A percentile compares a stretch with the other conserved stretches of the same genome.
These are phyloP conservation scores for Yarrowia sp. DNA, from an alignment of 805 yeast genomes.

Conservation along the genomic window DNA sequence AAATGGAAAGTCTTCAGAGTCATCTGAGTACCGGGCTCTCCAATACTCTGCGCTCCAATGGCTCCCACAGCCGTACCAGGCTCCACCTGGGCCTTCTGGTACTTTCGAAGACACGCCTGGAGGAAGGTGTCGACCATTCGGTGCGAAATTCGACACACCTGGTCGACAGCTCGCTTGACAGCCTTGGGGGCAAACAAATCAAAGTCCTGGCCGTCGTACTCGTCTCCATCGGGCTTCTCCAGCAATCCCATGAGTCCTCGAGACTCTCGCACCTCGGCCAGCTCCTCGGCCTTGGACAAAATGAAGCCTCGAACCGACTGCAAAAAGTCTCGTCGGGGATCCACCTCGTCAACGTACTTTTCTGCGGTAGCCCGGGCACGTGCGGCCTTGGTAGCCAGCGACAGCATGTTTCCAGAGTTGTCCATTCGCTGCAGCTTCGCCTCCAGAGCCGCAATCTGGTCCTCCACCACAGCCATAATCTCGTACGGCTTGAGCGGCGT, in stretches of 20 bases:
- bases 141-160: slow-evolving; percentile 56
- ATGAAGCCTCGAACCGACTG: slow-evolving; percentile 68
- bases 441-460: slow-evolving; percentile 60
- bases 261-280: slow-evolving; percentile 56
- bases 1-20: slow-evolving; percentile 94
- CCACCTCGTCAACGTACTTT: slow-evolving; percentile 75
- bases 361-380: slow-evolving; percentile 39
- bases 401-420: slow-evolving; percentile 58
- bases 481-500: slow-evolving; percentile 66
- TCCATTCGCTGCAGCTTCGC: slow-evolving; percentile 61
- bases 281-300: slow-evolving; percentile 49
- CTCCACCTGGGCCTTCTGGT: slow-evolving; percentile 86
- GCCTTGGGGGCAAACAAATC: slow-evolving; percentile 34
- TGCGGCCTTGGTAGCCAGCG: slow-evolving; percentile 40
- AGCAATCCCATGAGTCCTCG: slow-evolving; percentile 49
- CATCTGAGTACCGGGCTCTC: slow-evolving; percentile 99
- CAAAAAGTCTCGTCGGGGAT: slow-evolving; percentile 84
- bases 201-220: slow-evolving; percentile 37
- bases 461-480: slow-evolving; percentile 53
- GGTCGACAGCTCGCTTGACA: slow-evolving; percentile 35
- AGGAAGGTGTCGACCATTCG: slow-evolving; percentile 62
- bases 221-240: slow-evolving; percentile 45
- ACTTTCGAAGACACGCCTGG: slow-evolving; percentile 72
- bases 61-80: slow-evolving; percentile 99
- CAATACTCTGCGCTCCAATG: slow-evolving; percentile 97